phyloP scores from a whole-genome alignment of 2,329 filamentous ascomycete species.

The Fusarium sp. region DNA sequence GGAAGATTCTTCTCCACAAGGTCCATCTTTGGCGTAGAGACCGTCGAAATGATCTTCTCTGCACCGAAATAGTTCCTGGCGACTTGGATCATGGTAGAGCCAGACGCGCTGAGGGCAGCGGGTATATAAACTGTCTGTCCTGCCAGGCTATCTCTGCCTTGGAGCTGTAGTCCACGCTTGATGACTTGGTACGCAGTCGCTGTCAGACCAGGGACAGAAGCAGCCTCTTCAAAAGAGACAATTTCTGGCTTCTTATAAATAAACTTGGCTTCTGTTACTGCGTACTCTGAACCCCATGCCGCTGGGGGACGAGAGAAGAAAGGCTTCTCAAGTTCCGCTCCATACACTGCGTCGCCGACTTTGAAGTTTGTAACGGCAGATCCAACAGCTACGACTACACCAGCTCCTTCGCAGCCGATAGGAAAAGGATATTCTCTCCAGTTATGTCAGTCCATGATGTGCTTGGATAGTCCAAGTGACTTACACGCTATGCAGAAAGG shows the following conservation, averaged over 20 bases:
- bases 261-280: constrained; percentile 52
- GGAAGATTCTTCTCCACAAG: constrained; percentile 58
- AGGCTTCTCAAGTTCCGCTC: constrained; percentile 54
- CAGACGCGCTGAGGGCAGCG: constrained; percentile 63
- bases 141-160: constrained; percentile 55
- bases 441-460: neutral
- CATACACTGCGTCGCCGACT: constrained; percentile 57
- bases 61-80: constrained; percentile 64
- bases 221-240: constrained; percentile 53
- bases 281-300: constrained; percentile 59
- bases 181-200: constrained; percentile 61
- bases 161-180: constrained; percentile 53
- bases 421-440: constrained; percentile 37
- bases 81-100: constrained; percentile 61
- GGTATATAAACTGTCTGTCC: constrained; percentile 66
- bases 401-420: constrained; percentile 51
- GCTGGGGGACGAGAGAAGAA: constrained; percentile 44
- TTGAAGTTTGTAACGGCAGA: constrained; percentile 46
- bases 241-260: constrained; percentile 51
- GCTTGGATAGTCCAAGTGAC: constrained; percentile 3
- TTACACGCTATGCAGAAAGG: constrained; percentile 48
- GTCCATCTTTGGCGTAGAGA: constrained; percentile 64
- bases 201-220: constrained; percentile 53
- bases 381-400: constrained; percentile 51
- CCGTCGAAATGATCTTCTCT: constrained; percentile 62